A percentile compares a stretch with the other conserved stretches of the same genome.
Conservation (phyloP, 2,329 filamentous ascomycete species). For the Fusarium newnesense region DNA sequence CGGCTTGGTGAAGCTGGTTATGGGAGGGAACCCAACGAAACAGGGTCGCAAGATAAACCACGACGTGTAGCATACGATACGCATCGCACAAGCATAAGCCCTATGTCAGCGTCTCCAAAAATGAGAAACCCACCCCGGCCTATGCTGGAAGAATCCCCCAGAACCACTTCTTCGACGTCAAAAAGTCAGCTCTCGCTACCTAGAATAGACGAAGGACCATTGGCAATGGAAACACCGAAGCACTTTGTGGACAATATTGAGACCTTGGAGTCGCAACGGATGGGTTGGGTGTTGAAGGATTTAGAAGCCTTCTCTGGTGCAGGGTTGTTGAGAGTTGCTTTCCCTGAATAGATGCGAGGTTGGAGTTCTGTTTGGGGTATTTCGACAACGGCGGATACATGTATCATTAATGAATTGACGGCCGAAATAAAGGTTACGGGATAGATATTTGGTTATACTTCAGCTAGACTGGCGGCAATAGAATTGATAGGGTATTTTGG, state of each 20-base stretch:
- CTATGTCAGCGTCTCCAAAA: slow-evolving; percentile 18
- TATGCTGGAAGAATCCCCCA: not conserved
- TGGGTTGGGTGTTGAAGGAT: slow-evolving; percentile 39
- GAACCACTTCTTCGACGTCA: not conserved
- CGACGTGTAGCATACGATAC: not conserved
- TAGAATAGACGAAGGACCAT: not conserved
- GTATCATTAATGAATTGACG: not conserved
- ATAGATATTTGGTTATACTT: not conserved
- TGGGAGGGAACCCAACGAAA: slow-evolving; percentile 2
- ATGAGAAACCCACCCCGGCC: slow-evolving; percentile 17
- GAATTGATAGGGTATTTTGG: not conserved
- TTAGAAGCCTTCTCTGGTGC: slow-evolving; percentile 40
- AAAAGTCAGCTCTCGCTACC: slow-evolving; percentile 33
- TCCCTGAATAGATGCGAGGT: not conserved
- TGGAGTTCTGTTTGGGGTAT: not conserved
- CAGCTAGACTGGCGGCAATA: not conserved
- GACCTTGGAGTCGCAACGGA: slow-evolving; percentile 28
- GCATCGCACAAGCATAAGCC: slow-evolving; percentile 12
- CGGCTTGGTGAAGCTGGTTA: slow-evolving; percentile 16
- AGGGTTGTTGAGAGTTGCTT: slow-evolving; percentile 17
- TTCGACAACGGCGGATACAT: not conserved
- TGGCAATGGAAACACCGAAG: not conserved
- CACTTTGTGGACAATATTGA: slow-evolving; percentile 8
- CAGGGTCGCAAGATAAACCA: slow-evolving; percentile 4
- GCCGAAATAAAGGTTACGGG: not conserved